Evolutionary conservation across 139 green algal genomes (phyloP), one percentile per base, ranked within the genome.

Genomic region (Tetraselmis chui): DNA sequence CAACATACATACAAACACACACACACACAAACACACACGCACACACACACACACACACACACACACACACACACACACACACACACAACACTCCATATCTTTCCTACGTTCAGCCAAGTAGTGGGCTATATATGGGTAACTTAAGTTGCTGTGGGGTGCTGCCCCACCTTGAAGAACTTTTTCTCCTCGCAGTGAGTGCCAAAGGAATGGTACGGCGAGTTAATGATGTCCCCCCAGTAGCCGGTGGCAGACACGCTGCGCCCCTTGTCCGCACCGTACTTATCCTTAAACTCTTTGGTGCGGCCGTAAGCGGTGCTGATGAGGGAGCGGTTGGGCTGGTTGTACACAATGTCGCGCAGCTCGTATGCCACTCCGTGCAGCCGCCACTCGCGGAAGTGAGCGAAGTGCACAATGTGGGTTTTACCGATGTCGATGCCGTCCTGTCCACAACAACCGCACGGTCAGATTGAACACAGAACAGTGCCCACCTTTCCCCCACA

Each of bases 161-260:
- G 79, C 22, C 31, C 67, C 80, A 84, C 30, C 58, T 75, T 29
- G 59, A 84, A 80, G 75, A 84, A 81, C 2, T 31, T 76, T 18
- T 45, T 25, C 2, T 91, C 87, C 76, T 91, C 84, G 28, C 83
- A 81, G 1, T 84, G 31, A 1, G 82, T 89, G 59, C 92, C 92
- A 82, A 94, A 94, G 31, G 75, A 83, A 79, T 91, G 87, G 80
- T 92, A 95, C 29, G 92, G 91, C 24, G 84, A 76, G 80, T 92
- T 92, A 11, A 92, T 83, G n/a, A 91, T 84, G 84, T 95, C 92
- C 2, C 85, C 88, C 91, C 91, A 95, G 81, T 87, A 94, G 77
- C 91, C 90, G 78, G 82, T 90, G 0, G 92, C 92, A 58, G 83
- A 78, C n/a, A 95, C 91, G 29, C 79, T 89, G 59, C 88, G 82